These are phyloP conservation scores for Salix exigua DNA, from an alignment of 345 rosid genomes.

Conservation along the genomic window DNA sequence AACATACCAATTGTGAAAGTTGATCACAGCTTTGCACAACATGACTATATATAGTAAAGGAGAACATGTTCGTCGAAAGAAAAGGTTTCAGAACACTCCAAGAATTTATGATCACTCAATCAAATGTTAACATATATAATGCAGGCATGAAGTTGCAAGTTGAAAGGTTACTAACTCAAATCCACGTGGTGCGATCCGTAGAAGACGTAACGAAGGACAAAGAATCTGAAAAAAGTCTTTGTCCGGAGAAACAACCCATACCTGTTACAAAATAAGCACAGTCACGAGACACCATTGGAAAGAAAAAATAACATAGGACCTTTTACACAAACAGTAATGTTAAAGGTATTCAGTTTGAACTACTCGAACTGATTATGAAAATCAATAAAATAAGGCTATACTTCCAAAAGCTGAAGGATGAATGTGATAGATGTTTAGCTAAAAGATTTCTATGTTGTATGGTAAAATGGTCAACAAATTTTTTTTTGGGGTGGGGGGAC, in stretches of 20 bases:
- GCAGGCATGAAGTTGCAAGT: neutral
- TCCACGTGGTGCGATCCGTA: slow-evolving; percentile 87
- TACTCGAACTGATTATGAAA: too few relatives aligned
- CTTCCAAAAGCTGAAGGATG: neutral
- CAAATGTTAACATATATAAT: neutral
- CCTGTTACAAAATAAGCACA: slow-evolving; percentile 40
- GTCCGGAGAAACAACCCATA: slow-evolving; percentile 95
- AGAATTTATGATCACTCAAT: neutral
- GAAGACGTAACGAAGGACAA: slow-evolving; percentile 87
- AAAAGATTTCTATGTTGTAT: neutral
- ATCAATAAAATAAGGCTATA: too few relatives aligned
- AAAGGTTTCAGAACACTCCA: neutral
- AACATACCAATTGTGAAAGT: neutral
- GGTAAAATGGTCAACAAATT: too few relatives aligned
- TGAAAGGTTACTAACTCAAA: slow-evolving; percentile 53
- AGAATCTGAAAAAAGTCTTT: slow-evolving; percentile 98
- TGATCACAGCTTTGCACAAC: neutral
- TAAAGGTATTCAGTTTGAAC: neutral
- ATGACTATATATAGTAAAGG: neutral
- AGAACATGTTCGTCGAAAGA: neutral
- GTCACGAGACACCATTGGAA: neutral
- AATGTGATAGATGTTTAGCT: neutral
- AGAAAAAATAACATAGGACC: neutral
- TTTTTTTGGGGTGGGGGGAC: too few relatives aligned
- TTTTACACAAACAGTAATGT: neutral